phyloP scores from a whole-genome alignment of 768 basidiomycete genomes.

The Tylopilus balloui region DNA sequence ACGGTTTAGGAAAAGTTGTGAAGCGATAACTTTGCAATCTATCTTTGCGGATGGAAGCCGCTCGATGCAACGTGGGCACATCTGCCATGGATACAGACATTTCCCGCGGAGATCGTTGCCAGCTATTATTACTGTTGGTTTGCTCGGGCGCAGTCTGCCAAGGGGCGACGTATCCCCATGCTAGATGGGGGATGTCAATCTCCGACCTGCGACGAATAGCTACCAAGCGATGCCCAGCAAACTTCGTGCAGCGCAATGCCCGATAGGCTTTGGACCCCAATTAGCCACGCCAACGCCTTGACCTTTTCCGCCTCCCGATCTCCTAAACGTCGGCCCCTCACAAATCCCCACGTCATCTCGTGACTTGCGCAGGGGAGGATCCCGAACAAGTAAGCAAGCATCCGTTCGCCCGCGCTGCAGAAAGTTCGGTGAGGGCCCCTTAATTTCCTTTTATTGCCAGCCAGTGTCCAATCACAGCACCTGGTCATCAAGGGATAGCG shows the following conservation, averaged over 20 bases:
- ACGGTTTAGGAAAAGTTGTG: constrained; percentile 14
- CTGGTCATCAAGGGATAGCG: constrained; percentile 13
- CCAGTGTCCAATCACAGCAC: constrained; percentile 3
- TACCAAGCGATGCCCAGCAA: constrained; percentile 6
- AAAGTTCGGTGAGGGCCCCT: constrained; percentile 7
- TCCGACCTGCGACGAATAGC: constrained; percentile 16
- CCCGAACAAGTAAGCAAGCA: constrained; percentile 1
- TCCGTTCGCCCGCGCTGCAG: not conserved
- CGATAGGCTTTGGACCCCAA: not conserved
- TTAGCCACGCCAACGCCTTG: not conserved
- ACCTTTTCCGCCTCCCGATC: constrained; percentile 14
- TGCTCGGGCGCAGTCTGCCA: constrained; percentile 11
- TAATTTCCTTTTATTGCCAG: constrained; percentile 13
- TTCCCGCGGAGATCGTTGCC: constrained; percentile 29
- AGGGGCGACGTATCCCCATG: constrained; percentile 24
- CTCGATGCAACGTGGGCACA: constrained; percentile 22
- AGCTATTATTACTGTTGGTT: constrained; percentile 6
- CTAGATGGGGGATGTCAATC: constrained; percentile 14
- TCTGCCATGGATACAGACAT: constrained; percentile 28
- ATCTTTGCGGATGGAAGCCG: constrained; percentile 18
- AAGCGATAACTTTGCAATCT: constrained; percentile 22
- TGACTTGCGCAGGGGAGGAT: constrained; percentile 7
- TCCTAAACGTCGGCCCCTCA: constrained; percentile 20
- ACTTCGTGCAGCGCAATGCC: not conserved
- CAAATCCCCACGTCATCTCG: constrained; percentile 22